phyloP scores from a whole-genome alignment of 495 filamentous ascomycete species.

The Hypomontagnella monticulosa region DNA sequence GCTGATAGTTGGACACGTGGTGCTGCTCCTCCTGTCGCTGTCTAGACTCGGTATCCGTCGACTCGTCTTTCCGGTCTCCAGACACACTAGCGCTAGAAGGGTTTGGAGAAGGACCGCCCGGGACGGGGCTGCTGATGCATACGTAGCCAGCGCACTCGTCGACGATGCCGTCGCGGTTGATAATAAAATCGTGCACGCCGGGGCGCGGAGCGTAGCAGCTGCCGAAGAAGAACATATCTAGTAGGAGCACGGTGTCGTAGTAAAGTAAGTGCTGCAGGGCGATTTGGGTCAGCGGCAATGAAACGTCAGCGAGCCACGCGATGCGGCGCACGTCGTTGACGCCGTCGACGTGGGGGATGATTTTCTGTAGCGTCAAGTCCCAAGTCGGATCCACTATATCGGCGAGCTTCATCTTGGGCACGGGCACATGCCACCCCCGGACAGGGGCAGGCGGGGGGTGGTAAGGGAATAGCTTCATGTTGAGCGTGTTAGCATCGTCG shows the following conservation, averaged over 20 bases:
- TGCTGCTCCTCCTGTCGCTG: conserved; percentile 36
- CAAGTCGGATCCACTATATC: conserved; percentile 81
- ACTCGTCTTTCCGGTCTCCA: not conserved
- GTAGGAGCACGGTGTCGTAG: conserved; percentile 85
- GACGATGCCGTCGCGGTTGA: conserved; percentile 72
- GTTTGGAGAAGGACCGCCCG: not conserved
- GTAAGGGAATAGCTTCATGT: conserved; percentile 92
- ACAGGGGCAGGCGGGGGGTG: conserved; percentile 80
- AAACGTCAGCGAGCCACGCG: conserved; percentile 82
- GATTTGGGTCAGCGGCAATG: conserved; percentile 81
- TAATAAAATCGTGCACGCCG: conserved; percentile 77
- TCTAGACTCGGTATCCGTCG: conserved; percentile 5
- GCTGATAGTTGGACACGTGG: conserved; percentile 58
- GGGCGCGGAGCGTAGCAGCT: conserved; percentile 87
- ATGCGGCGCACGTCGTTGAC: conserved; percentile 88
- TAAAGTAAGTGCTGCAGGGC: conserved; percentile 88
- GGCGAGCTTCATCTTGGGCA: conserved; percentile 81
- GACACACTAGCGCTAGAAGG: not conserved
- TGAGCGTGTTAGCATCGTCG: conserved; percentile 92
- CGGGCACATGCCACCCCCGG: conserved; percentile 86
- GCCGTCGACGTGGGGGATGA: conserved; percentile 88
- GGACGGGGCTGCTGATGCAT: conserved; percentile 47
- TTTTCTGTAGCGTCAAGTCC: conserved; percentile 88
- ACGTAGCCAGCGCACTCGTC: conserved; percentile 90
- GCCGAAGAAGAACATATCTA: conserved; percentile 93